A percentile compares a stretch with the other conserved stretches of the same genome.
Conservation (phyloP, 1,139 yeast species). For the Scheffersomyces segobiensis region DNA sequence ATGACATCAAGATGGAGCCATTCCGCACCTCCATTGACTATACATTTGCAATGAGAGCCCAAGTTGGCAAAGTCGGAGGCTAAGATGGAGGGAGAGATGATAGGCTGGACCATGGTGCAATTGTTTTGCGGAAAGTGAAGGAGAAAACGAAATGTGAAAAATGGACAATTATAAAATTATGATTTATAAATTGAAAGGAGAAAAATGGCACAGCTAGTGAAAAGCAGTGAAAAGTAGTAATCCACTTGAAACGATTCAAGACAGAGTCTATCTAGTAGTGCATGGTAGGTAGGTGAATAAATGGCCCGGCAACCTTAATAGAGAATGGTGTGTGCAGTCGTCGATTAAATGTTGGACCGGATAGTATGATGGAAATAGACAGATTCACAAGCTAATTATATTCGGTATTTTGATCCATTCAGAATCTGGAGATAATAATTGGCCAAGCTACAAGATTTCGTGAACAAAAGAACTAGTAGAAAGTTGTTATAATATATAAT, state of each 20-base stretch:
- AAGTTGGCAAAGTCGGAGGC: slow-evolving; percentile 92
- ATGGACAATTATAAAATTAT: not conserved
- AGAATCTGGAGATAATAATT: not conserved
- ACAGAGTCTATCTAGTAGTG: not conserved
- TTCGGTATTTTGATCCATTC: not conserved
- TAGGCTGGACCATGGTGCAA: slow-evolving; percentile 64
- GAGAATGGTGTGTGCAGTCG: not conserved
- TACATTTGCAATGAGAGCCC: slow-evolving; percentile 82
- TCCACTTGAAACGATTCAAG: not conserved
- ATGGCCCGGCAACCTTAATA: not conserved
- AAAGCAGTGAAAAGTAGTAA: slow-evolving; percentile 1
- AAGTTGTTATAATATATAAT: not conserved
- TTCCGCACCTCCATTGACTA: slow-evolving; percentile 73
- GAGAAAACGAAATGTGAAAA: not conserved
- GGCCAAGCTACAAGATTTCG: no score
- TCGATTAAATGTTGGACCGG: not conserved
- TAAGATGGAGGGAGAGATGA: slow-evolving; percentile 93
- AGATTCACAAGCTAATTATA: not conserved
- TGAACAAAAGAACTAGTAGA: not conserved
- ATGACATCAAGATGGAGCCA: slow-evolving; percentile 98
- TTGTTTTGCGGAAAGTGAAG: not conserved
- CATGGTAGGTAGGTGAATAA: not conserved
- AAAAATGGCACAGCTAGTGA: not conserved
- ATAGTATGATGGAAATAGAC: not conserved
- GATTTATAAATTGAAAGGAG: not conserved